These are phyloP conservation scores for Sphagnum tenellum DNA, from an alignment of 225 moss, liverwort and hornwort genomes.

Conservation along the genomic window DNA sequence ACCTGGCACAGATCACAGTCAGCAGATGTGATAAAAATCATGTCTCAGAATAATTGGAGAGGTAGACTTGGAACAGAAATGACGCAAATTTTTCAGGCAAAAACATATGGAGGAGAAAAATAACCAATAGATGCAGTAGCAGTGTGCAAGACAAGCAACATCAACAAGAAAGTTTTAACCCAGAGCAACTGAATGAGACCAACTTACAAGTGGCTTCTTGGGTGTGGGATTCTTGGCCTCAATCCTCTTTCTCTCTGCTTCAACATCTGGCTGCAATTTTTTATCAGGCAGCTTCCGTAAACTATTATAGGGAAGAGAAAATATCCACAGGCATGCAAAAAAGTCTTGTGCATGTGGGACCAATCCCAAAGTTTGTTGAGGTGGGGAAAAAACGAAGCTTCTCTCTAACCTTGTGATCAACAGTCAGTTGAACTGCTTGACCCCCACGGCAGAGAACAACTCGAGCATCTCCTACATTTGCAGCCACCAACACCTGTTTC, in stretches of 20 bases:
- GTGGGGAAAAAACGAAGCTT: neutral
- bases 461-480: constrained; percentile 90
- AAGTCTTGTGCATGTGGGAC: neutral
- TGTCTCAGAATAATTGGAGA: too few species aligned
- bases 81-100: too few species aligned
- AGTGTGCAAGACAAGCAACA: too few species aligned
- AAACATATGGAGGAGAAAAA: too few species aligned
- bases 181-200: too few species aligned
- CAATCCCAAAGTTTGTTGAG: neutral
- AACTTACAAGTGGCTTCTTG: constrained; percentile 76
- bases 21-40: neutral
- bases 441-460: constrained; percentile 65
- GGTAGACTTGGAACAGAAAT: too few species aligned
- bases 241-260: constrained; percentile 82
- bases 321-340: neutral
- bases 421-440: constrained; percentile 74
- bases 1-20: constrained; percentile 31
- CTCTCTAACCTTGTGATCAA: constrained; percentile 72
- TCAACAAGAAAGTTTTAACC: too few species aligned
- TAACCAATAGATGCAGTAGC: too few species aligned
- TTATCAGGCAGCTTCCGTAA: neutral
- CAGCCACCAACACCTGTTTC: constrained; percentile 56
- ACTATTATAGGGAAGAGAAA: neutral
- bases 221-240: constrained; percentile 92
- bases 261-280: constrained; percentile 79